Conservation (phyloP, 2,329 filamentous ascomycete species). For the Zymoseptoria crescenta region DNA sequence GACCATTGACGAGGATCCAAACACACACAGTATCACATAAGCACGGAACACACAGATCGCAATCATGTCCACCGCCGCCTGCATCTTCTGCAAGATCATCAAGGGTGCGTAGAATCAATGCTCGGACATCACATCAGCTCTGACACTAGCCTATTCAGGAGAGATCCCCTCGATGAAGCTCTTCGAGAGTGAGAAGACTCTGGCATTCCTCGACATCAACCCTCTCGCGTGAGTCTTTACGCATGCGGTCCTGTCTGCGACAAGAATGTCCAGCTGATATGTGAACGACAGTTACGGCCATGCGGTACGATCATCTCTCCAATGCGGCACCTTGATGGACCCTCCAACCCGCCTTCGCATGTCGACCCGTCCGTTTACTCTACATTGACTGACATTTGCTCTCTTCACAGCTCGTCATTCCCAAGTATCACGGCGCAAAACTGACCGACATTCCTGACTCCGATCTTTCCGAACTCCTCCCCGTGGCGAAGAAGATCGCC, state of each 20-base stretch:
- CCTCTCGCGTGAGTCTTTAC: slow-evolving; percentile 47
- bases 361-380: too few relatives aligned
- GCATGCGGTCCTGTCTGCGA: background rate
- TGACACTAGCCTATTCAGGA: slow-evolving; percentile 48
- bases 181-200: slow-evolving; percentile 84
- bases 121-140: background rate
- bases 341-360: background rate
- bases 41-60: too few relatives aligned
- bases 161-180: slow-evolving; percentile 97
- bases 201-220: slow-evolving; percentile 94
- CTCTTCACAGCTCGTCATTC: slow-evolving; percentile 72
- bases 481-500: slow-evolving; percentile 81
- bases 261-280: slow-evolving; percentile 1
- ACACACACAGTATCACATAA: too few relatives aligned
- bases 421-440: slow-evolving; percentile 89
- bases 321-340: slow-evolving; percentile 8
- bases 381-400: too few relatives aligned
- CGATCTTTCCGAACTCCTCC: slow-evolving; percentile 71
- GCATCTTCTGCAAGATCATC: slow-evolving; percentile 98
- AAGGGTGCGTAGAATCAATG: slow-evolving; percentile 53
- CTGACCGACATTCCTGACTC: slow-evolving; percentile 90
- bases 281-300: slow-evolving; percentile 55
- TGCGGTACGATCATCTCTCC: slow-evolving; percentile 52
- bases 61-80: slow-evolving; percentile 47
- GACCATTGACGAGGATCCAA: too few relatives aligned